Conservation (phyloP, 106 monocot species). For the Alisma plantagoaquatica region DNA sequence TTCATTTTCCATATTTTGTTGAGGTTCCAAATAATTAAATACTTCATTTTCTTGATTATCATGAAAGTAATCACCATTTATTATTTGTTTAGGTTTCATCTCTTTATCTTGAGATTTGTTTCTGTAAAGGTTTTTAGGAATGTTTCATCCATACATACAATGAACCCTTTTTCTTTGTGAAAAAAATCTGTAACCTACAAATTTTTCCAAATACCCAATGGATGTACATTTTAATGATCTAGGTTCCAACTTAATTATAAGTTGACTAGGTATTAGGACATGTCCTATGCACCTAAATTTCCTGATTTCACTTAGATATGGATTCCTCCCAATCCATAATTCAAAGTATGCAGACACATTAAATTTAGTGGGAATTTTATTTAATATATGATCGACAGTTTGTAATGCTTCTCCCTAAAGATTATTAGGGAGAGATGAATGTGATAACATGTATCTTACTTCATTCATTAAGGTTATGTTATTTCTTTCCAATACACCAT, state of each 20-base stretch:
- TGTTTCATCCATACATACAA: too few relatives aligned
- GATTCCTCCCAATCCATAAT: neutral
- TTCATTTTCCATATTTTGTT: too few relatives aligned
- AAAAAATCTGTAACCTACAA: neutral
- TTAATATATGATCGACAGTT: neutral
- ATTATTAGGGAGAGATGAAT: neutral
- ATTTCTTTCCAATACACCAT: neutral
- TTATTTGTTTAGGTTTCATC: too few relatives aligned
- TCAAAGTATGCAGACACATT: neutral
- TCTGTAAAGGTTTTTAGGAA: too few relatives aligned
- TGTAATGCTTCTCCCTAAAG: neutral
- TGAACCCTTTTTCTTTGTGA: neutral
- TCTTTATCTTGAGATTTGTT: too few relatives aligned
- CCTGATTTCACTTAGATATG: neutral
- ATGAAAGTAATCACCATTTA: too few relatives aligned
- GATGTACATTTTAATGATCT: neutral
- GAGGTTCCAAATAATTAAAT: too few relatives aligned
- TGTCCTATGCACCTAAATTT: neutral
- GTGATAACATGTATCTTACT: neutral
- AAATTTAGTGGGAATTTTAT: slow-evolving; percentile 1
- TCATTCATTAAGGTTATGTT: neutral
- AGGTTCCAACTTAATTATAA: neutral
- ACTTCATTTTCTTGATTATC: too few relatives aligned
- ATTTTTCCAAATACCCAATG: neutral
- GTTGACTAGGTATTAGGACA: neutral